phyloP scores from a whole-genome alignment of 2,329 filamentous ascomycete species.

The Pseudogymnoascus sp. region DNA sequence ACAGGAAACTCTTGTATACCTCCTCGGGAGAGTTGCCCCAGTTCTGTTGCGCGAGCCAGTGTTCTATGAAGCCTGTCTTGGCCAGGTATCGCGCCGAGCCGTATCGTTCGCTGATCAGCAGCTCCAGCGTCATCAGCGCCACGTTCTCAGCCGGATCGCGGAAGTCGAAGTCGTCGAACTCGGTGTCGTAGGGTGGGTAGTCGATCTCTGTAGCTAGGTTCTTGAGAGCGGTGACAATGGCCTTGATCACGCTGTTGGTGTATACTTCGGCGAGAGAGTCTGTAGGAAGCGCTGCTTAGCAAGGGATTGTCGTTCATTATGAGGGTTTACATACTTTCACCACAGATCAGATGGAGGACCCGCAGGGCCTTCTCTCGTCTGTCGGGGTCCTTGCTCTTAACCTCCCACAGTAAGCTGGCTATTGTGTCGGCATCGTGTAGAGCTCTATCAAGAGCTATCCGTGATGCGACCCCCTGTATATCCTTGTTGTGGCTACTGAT shows the following conservation, averaged over 20 bases:
- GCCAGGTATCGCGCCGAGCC: constrained; percentile 51
- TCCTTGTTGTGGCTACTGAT: constrained; percentile 64
- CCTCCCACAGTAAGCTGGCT: constrained; percentile 47
- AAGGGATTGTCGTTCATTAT: constrained; percentile 13
- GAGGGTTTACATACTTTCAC: constrained; percentile 33
- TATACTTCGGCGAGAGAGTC: constrained; percentile 23
- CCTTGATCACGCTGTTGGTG: constrained; percentile 31
- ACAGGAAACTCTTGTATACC: constrained; percentile 45
- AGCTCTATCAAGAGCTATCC: constrained; percentile 49
- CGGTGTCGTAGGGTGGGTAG: constrained; percentile 45
- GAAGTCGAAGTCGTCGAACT: constrained; percentile 57
- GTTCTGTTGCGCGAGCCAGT: constrained; percentile 67
- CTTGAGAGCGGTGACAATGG: constrained; percentile 54
- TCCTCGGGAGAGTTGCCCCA: constrained; percentile 54
- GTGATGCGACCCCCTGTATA: constrained; percentile 61
- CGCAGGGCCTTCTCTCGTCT: constrained; percentile 50
- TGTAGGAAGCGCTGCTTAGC: constrained; percentile 18
- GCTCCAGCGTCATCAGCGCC: constrained; percentile 49
- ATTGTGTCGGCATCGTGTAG: constrained; percentile 52
- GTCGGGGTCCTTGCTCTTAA: constrained; percentile 52
- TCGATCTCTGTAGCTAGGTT: constrained; percentile 44
- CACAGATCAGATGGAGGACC: constrained; percentile 49
- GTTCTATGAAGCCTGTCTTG: constrained; percentile 59
- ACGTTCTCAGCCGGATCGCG: constrained; percentile 56
- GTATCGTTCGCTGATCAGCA: constrained; percentile 49